Conservation (phyloP, 768 basidiomycete genomes). For the Pleurotus pulmonarius region DNA sequence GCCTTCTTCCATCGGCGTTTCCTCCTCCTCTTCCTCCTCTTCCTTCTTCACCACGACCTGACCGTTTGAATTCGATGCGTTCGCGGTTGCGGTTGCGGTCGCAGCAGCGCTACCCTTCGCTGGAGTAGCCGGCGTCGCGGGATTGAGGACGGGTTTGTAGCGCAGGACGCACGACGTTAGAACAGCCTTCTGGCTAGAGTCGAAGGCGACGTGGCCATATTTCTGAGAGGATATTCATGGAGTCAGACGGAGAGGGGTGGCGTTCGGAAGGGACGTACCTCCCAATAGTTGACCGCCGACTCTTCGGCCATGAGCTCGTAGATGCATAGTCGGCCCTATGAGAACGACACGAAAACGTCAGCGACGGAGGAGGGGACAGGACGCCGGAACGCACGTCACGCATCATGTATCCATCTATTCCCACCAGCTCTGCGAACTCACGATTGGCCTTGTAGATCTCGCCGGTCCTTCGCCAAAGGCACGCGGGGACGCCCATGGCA, state of each 20-base stretch:
- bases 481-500: constrained; percentile 96
- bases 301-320: constrained; percentile 99
- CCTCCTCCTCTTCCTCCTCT: constrained; percentile 8
- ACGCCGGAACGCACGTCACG: constrained; percentile 59
- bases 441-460: constrained; percentile 99
- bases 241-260: not conserved
- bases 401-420: constrained; percentile 83
- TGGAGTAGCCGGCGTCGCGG: constrained; percentile 24
- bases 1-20: constrained; percentile 54
- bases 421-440: constrained; percentile 89
- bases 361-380: constrained; percentile 2
- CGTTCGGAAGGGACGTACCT: constrained; percentile 42
- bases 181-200: constrained; percentile 89
- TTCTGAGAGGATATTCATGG: constrained; percentile 47
- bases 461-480: constrained; percentile 93
- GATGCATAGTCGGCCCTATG: constrained; percentile 84
- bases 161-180: constrained; percentile 88
- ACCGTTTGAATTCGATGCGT: not conserved
- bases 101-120: constrained; percentile 15
- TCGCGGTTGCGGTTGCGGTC: not conserved
- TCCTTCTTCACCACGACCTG: not conserved
- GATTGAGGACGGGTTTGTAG: constrained; percentile 64
- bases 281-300: constrained; percentile 96
- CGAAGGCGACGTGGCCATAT: constrained; percentile 92
- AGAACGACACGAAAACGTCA: constrained; percentile 7